Evolutionary conservation across 148 eudicot species (phyloP).

Genomic region (Oxyria digyna): DNA sequence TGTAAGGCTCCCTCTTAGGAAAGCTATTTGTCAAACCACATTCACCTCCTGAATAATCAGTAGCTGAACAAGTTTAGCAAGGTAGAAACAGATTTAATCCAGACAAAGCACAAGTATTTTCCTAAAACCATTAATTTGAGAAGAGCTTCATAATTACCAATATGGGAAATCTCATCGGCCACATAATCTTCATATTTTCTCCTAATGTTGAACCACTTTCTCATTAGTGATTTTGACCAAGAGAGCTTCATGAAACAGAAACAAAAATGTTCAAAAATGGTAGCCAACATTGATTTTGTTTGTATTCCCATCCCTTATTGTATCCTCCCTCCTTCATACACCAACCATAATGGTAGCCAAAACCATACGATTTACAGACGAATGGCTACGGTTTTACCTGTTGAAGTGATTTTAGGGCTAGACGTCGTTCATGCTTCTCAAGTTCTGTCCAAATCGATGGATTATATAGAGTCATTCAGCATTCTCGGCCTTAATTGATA

Average conservation of each 20-base stretch:
- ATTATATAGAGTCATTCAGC: no score
- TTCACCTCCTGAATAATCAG: slow-evolving; percentile 41
- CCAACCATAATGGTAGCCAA: no score
- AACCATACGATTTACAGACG: no score
- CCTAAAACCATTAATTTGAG: background rate
- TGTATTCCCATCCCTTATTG: slow-evolving; percentile 70
- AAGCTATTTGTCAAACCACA: slow-evolving; percentile 65
- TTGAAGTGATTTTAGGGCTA: no score
- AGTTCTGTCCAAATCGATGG: no score
- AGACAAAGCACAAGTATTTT: background rate
- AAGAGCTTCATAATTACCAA: slow-evolving; percentile 26
- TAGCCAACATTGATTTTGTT: slow-evolving; percentile 75
- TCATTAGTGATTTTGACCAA: slow-evolving; percentile 76
- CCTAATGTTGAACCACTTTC: slow-evolving; percentile 83
- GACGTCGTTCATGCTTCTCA: no score
- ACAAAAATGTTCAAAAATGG: background rate
- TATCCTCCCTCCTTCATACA: slow-evolving; percentile 58
- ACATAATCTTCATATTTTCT: slow-evolving; percentile 53
- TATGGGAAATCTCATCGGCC: slow-evolving; percentile 61
- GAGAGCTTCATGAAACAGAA: slow-evolving; percentile 54
- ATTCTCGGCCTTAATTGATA: no score
- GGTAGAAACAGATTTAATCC: background rate
- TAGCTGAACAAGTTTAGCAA: background rate
- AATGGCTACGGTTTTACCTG: no score
- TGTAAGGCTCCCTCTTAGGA: slow-evolving; percentile 69